phyloP scores from a whole-genome alignment of 1,284 basidiomycete genomes.

The Neotropicomus parvogracilis region DNA sequence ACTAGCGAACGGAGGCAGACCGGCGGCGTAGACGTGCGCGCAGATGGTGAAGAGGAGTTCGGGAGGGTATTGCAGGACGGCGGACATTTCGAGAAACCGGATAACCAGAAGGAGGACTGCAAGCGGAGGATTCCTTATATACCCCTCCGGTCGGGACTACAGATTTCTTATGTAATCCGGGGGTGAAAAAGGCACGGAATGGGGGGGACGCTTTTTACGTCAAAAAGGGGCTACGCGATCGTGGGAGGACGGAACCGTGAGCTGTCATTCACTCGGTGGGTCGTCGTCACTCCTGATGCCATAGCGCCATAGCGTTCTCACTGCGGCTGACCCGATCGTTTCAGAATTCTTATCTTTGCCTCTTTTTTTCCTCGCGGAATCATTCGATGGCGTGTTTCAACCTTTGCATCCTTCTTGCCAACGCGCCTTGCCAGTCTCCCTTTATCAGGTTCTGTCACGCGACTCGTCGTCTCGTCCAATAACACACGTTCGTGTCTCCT shows the following conservation, averaged over 20 bases:
- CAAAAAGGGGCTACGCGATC: background rate
- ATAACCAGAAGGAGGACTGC: background rate
- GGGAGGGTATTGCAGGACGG: conserved; percentile 48
- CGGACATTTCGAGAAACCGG: conserved; percentile 20
- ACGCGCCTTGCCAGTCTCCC: too few species aligned
- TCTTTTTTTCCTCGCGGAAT: background rate
- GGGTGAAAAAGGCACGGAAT: conserved; percentile 13
- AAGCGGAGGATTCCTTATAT: conserved; percentile 21
- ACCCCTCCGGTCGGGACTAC: conserved; percentile 23
- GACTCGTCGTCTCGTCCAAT: too few species aligned
- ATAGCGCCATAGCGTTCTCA: background rate
- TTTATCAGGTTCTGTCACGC: too few species aligned
- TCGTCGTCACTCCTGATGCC: background rate
- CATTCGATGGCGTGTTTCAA: too few species aligned
- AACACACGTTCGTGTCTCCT: too few species aligned
- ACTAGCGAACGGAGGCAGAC: conserved; percentile 48
- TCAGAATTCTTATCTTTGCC: background rate
- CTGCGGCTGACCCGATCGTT: conserved; percentile 3
- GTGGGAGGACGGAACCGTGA: conserved; percentile 18
- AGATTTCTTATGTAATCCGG: conserved; percentile 28
- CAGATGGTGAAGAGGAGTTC: conserved; percentile 69
- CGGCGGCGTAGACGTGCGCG: conserved; percentile 60
- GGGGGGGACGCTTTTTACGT: conserved; percentile 15
- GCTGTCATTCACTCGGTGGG: too few species aligned
- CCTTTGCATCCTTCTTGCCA: too few species aligned